Evolutionary conservation across 306 rosid genomes (phyloP).

Genomic region (Dalbergia cultrata): DNA sequence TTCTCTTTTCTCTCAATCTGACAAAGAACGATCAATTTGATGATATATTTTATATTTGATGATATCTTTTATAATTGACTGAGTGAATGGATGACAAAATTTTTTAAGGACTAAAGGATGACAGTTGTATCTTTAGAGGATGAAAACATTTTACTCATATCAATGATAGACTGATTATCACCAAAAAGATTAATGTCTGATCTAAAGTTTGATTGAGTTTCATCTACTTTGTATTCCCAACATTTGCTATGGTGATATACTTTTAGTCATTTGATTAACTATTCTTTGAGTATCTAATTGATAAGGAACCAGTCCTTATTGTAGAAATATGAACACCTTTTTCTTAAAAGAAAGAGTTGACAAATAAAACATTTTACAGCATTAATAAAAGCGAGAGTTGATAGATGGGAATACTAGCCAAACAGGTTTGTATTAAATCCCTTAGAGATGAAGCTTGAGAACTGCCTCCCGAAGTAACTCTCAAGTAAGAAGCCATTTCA

Average conservation of each 20-base stretch:
- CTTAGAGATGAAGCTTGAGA: too few relatives aligned
- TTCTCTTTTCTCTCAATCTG: neutral
- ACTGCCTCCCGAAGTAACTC: neutral
- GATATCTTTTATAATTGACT: too few relatives aligned
- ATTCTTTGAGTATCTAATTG: slow-evolving; percentile 30
- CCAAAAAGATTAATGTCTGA: neutral
- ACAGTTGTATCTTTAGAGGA: too few relatives aligned
- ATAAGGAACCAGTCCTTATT: slow-evolving; percentile 8
- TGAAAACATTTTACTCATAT: too few relatives aligned
- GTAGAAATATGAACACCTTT: slow-evolving; percentile 26
- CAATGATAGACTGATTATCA: too few relatives aligned
- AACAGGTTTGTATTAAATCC: too few relatives aligned
- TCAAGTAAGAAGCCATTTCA: neutral
- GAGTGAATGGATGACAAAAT: neutral
- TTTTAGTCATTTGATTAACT: neutral
- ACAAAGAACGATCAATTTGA: neutral
- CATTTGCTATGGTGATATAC: neutral
- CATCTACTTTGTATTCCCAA: neutral
- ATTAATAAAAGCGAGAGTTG: too few relatives aligned
- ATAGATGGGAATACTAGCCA: too few relatives aligned
- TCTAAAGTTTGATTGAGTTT: slow-evolving; percentile 2
- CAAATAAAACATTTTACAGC: neutral
- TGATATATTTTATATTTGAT: too few relatives aligned
- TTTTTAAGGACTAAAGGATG: too few relatives aligned
- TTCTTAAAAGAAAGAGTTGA: neutral